Evolutionary conservation across 2,329 filamentous ascomycete species (phyloP).

Genomic region (Pestalotiopsis sp.): DNA sequence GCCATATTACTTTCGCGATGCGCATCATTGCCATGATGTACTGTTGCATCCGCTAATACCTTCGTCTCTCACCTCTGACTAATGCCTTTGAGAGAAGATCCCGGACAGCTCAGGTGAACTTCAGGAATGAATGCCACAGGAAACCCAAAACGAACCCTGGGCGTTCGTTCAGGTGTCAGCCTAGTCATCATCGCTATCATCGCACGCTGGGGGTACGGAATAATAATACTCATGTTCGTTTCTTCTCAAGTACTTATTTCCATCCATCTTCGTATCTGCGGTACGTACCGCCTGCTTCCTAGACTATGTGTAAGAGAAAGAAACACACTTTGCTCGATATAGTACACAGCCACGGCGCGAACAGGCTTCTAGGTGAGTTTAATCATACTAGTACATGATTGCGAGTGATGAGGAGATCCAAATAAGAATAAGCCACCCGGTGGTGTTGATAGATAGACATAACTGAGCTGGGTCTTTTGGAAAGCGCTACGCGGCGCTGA

Average conservation of each 20-base stretch:
- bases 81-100: neutral
- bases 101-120: neutral
- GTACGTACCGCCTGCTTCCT: neutral
- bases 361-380: neutral
- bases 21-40: constrained; percentile 6
- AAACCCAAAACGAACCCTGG: neutral
- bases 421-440: neutral
- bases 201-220: neutral
- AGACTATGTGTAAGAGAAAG: neutral
- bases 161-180: constrained; percentile 5
- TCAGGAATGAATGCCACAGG: neutral
- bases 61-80: constrained; percentile 1
- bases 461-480: neutral
- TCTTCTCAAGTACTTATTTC: neutral
- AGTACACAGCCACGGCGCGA: neutral
- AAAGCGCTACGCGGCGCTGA: neutral
- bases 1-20: neutral
- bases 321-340: neutral
- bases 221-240: neutral
- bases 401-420: neutral
- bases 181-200: neutral
- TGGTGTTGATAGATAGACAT: neutral
- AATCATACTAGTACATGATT: neutral
- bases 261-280: neutral
- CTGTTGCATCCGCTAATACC: constrained; percentile 6